Evolutionary conservation across 2,329 filamentous ascomycete genomes (phyloP).

Genomic region (Sphaerulina vaccinii): DNA sequence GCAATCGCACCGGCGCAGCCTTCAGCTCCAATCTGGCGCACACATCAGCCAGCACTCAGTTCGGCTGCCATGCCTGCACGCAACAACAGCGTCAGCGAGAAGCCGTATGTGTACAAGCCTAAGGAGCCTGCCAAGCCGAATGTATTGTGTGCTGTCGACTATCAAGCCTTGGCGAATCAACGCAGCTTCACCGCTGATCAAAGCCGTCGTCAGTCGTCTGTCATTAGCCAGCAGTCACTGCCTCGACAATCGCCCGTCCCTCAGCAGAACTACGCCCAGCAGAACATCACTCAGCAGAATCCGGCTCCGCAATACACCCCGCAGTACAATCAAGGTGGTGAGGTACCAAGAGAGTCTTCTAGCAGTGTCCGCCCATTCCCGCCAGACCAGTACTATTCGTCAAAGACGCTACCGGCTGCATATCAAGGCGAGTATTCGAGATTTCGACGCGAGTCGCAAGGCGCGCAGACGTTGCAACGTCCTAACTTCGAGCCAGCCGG

Average conservation of each 20-base stretch:
- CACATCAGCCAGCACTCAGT: slow-evolving; percentile 17
- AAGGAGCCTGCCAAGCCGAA: slow-evolving; percentile 33
- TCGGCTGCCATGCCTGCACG: slow-evolving; percentile 16
- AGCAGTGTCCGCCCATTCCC: slow-evolving; percentile 36
- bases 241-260: slow-evolving; percentile 6
- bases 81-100: slow-evolving; percentile 26
- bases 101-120: slow-evolving; percentile 42
- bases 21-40: slow-evolving; percentile 17
- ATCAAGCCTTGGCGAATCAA: slow-evolving; percentile 34
- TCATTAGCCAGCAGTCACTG: slow-evolving; percentile 15
- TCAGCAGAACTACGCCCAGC: slow-evolving; percentile 4
- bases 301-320: slow-evolving; percentile 20
- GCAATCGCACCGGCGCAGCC: slow-evolving; percentile 27
- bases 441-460: slow-evolving; percentile 36
- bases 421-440: slow-evolving; percentile 38
- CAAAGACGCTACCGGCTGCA: slow-evolving; percentile 37
- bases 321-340: slow-evolving; percentile 29
- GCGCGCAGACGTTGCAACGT: slow-evolving; percentile 32
- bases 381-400: slow-evolving; percentile 40
- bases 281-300: too few relatives aligned
- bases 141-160: slow-evolving; percentile 32
- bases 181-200: slow-evolving; percentile 31
- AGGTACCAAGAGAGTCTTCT: slow-evolving; percentile 24
- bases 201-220: slow-evolving; percentile 21
- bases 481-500: slow-evolving; percentile 28